Evolutionary conservation across 768 basidiomycete species (phyloP).

Genomic region (Boletus sp.): DNA sequence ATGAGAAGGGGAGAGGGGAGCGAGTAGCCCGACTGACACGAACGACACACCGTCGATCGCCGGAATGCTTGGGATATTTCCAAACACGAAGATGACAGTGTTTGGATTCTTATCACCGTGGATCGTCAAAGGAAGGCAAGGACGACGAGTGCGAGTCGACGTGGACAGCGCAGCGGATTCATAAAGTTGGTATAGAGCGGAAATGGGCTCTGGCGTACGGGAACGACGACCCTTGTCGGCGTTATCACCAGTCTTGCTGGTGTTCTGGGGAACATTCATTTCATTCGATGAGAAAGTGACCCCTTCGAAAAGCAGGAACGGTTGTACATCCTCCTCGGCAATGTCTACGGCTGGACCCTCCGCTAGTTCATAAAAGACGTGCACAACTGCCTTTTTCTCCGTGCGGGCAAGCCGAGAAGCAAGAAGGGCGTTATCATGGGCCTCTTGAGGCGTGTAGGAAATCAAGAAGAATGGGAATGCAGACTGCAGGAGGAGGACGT

Average conservation of each 20-base stretch:
- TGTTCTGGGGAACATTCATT: slow-evolving; percentile 22
- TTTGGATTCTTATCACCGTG: slow-evolving; percentile 55
- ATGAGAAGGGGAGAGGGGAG: slow-evolving; percentile 58
- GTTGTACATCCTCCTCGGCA: slow-evolving; percentile 53
- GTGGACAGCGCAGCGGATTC: slow-evolving; percentile 67
- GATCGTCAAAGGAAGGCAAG: slow-evolving; percentile 51
- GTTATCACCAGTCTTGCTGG: neutral
- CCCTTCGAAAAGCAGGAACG: slow-evolving; percentile 55
- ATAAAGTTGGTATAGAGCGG: slow-evolving; percentile 52
- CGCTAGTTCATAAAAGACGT: slow-evolving; percentile 62
- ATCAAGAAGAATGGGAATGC: slow-evolving; percentile 79
- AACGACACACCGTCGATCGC: slow-evolving; percentile 58
- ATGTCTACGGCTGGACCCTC: slow-evolving; percentile 47
- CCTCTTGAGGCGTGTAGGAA: slow-evolving; percentile 72
- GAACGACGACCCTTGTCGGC: neutral
- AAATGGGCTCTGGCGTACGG: slow-evolving; percentile 8
- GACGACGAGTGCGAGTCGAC: slow-evolving; percentile 56
- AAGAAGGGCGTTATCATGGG: slow-evolving; percentile 87
- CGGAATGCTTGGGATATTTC: slow-evolving; percentile 42
- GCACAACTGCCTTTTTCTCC: slow-evolving; percentile 76
- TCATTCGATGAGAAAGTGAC: slow-evolving; percentile 28
- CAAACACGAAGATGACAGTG: slow-evolving; percentile 71
- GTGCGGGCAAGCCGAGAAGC: slow-evolving; percentile 74
- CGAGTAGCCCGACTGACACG: slow-evolving; percentile 62
- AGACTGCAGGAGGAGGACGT: slow-evolving; percentile 73